Base-by-base conservation (phyloP, 108 stramenopile genomes). In the Stephanodiscus minutulus region DNA sequence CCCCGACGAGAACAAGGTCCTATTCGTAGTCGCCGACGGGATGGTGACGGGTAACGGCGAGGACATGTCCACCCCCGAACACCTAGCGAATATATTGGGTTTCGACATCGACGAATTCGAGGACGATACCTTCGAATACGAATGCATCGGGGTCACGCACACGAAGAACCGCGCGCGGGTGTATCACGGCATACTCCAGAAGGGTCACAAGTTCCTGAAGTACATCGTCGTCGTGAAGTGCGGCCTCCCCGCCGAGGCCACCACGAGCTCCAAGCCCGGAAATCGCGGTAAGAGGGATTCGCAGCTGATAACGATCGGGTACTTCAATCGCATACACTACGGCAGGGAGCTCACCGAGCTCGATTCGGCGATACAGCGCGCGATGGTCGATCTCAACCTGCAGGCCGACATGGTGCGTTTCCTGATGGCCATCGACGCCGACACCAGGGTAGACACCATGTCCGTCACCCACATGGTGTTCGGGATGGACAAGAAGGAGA, bases 271-370 rank as follows among this genome's bases (percentile, higher is more conserved):
- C 54, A 79, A 79, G 59, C 77, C 85, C 39, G 85, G 85, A 58
- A 86, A 86, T 66, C 76, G 85, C 41, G 85, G 85, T 61, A 86
- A 86, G 82, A 74, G 85, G 46, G 85, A 86, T 35, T 86, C 85
- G 36, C 85, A 86, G 79, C 85, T 86, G 18, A 70, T 86, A 7
- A 79, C 71, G 17, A 77, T 77, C 17, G 85, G 85, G 36, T 68
- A 83, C 37, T 83, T 65, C 67, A 86, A 86, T 50, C 82, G 85
- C 53, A 77, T 86, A 43, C 85, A 83, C 35, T 79, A 86, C 29
- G 81, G 80, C n/a, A 79, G 85, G 27, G 69, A 77, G 24, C 66
- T 78, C 43, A 73, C 74, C 31, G 82, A 83, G 47, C 79, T 86
- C 13, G 85, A 86, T 52, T 67, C 61, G 31, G 85, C 82, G 37